Base-by-base conservation (phyloP, 2,329 filamentous ascomycete species). In the Huntiella abstrusa region DNA sequence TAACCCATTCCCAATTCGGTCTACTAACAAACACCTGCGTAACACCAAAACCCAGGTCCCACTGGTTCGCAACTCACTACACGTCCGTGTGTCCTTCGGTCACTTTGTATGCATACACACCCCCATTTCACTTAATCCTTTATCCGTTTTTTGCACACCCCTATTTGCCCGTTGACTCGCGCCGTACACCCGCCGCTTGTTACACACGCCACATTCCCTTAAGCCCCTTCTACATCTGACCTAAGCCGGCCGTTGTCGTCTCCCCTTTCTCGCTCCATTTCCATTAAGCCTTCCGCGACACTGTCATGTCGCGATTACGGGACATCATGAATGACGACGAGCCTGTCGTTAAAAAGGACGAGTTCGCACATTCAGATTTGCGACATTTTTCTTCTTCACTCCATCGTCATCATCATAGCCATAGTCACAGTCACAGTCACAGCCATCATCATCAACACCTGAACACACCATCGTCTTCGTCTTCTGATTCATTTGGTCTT, bases 321-420 rank as follows among this genome's bases (percentile, higher is more conserved):
- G 49, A 49, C 8, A 51, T 52, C 44, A 51, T 48, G 43, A 51
- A 52, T 36, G 33, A 44, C n/a, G 45, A 48, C 32, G 48, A 52
- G 16, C 35, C 49, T 15, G 34, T 16, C 7, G 15, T 22, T 34
- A 28, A 42, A 50, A 46, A 46, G 48, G 50, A 41, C 43, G 48
- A 52, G 33, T 38, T 11, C 33, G 22, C 22, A 28, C 22, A 28
- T 28, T 28, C 22, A 28, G 22, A 28, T 28, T 28, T 28, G 22
- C 22, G 22, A 28, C 22, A 28, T 28, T 34, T 34, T 38, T 38
- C 50, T 44, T 33, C 46, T 39, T 40, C 48, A n/a, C 39, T 34
- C 17, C 34, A 38, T 43, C 46, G 6, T 43, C 35, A 43, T 16
- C 40, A 41, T 12, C 22, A 28, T 28, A 28, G 8, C 22, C 22